Percentiles rank a stretch among this genome's conserved stretches.
phyloP scores from a whole-genome alignment of 192 early-diverging fungal genomes.

The Chytriomyces sp. region DNA sequence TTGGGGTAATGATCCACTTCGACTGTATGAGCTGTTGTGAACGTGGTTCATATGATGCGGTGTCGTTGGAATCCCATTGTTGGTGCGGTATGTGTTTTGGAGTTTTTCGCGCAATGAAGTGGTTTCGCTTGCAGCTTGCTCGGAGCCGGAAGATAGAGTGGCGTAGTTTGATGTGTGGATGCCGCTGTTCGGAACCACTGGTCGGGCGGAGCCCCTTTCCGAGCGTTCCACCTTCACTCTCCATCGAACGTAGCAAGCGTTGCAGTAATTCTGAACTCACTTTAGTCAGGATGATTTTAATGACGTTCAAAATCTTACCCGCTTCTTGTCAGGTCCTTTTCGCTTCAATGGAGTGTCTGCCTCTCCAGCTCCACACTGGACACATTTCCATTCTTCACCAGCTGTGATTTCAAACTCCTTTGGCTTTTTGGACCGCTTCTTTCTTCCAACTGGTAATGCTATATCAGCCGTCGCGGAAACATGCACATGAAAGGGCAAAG shows the following conservation, averaged over 20 bases:
- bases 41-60: no score
- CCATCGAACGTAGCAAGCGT: slow-evolving; percentile 40
- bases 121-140: no score
- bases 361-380: slow-evolving; percentile 31
- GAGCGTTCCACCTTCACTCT: slow-evolving; percentile 39
- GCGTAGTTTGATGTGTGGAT: no score
- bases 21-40: no score
- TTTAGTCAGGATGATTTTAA: not conserved
- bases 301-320: slow-evolving; percentile 29
- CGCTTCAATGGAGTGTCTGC: slow-evolving; percentile 38
- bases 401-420: not conserved
- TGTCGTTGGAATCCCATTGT: not conserved
- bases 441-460: no score
- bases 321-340: slow-evolving; percentile 37
- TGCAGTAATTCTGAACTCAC: slow-evolving; percentile 35
- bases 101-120: no score
- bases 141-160: no score
- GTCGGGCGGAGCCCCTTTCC: slow-evolving; percentile 33
- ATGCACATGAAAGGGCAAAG: no score
- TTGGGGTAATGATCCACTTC: no score
- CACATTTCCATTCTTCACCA: slow-evolving; percentile 35
- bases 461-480: no score
- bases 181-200: slow-evolving; percentile 18
- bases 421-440: slow-evolving; percentile 3
- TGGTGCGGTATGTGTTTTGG: no score